Percentiles rank a stretch among this genome's conserved stretches.
Evolutionary conservation across 148 eudicot species (phyloP).

Genomic region (Bassia scoparia): DNA sequence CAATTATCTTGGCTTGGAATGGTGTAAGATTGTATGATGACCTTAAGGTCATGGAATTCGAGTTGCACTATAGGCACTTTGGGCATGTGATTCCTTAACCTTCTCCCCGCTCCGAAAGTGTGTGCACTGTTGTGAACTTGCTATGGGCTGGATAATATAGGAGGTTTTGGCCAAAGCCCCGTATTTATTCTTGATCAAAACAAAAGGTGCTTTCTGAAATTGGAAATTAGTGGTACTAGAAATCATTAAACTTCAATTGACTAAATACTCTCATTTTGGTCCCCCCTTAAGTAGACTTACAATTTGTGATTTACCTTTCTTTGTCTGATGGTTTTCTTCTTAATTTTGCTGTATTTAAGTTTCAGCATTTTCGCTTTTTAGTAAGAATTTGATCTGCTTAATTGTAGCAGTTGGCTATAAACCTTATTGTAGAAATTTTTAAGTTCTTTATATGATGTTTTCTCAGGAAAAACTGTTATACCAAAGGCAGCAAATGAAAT

Average conservation of each 20-base stretch:
- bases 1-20: neutral
- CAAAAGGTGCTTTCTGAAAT: too few relatives aligned
- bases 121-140: too few relatives aligned
- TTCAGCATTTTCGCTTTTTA: neutral
- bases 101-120: too few relatives aligned
- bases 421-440: neutral
- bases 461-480: constrained; percentile 60
- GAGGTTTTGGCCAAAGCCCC: too few relatives aligned
- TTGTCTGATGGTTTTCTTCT: neutral
- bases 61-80: too few relatives aligned
- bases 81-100: too few relatives aligned
- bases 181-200: too few relatives aligned
- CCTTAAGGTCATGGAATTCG: too few relatives aligned
- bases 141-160: too few relatives aligned
- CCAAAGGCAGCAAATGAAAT: constrained; percentile 85
- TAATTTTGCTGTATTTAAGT: neutral
- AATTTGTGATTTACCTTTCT: neutral
- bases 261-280: neutral
- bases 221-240: neutral
- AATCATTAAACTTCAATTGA: neutral
- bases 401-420: neutral
- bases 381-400: neutral
- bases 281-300: neutral
- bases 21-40: too few relatives aligned
- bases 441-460: constrained; percentile 10